Evolutionary conservation across 2,329 filamentous ascomycete genomes (phyloP).

Genomic region (Penicillium sp.): DNA sequence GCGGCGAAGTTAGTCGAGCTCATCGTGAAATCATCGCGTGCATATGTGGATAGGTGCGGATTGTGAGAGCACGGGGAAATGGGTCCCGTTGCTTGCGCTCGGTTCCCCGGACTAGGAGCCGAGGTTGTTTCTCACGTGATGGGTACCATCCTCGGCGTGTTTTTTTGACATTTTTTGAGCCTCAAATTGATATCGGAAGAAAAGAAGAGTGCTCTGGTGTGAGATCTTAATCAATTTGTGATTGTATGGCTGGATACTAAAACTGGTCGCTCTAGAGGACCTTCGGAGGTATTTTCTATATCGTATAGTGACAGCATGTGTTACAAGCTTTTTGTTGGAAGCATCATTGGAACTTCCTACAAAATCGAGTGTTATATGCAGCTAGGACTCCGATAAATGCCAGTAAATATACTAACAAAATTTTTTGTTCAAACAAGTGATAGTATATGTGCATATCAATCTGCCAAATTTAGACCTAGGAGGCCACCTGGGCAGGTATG

Average conservation of each 20-base stretch:
- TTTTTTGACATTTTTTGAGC: neutral
- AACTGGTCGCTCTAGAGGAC: neutral
- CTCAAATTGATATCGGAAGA: neutral
- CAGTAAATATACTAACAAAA: no score
- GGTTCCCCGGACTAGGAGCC: conserved; percentile 23
- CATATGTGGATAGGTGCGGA: neutral
- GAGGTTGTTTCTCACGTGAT: conserved; percentile 24
- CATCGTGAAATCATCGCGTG: conserved; percentile 48
- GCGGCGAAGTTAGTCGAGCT: conserved; percentile 74
- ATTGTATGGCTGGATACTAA: neutral
- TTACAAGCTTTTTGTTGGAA: no score
- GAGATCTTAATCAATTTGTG: neutral
- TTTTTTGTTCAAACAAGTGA: no score
- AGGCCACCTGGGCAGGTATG: no score
- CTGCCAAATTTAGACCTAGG: no score
- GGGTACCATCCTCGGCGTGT: neutral
- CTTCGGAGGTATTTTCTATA: neutral
- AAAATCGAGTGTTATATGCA: neutral
- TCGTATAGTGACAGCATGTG: no score
- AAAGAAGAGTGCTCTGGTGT: neutral
- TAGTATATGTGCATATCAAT: no score
- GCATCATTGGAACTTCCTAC: no score
- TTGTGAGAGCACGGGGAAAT: conserved; percentile 2
- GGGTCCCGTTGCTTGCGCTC: conserved; percentile 11
- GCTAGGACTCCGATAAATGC: no score